These are phyloP conservation scores for Obba rivulosa DNA, from an alignment of 768 basidiomycete genomes.

Conservation along the genomic window DNA sequence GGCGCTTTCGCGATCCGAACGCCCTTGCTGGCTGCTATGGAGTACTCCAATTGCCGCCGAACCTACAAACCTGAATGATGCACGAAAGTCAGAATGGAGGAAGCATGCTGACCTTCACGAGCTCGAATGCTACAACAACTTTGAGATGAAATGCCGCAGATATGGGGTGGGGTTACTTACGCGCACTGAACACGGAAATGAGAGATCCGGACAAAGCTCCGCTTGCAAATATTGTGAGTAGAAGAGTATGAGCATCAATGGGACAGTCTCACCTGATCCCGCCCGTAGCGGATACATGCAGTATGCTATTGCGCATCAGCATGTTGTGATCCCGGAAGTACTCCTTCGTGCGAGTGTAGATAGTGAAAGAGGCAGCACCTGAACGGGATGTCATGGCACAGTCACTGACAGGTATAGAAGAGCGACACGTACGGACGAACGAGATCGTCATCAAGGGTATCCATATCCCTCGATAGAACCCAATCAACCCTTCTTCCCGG, in stretches of 20 bases:
- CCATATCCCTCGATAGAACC: conserved; percentile 88
- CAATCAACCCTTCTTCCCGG: conserved; percentile 79
- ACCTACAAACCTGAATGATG: conserved; percentile 45
- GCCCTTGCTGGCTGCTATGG: conserved; percentile 80
- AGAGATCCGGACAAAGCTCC: conserved; percentile 87
- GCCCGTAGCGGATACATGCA: conserved; percentile 73
- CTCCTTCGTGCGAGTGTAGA: conserved; percentile 83
- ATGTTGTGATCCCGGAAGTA: conserved; percentile 53
- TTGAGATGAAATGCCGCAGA: conserved; percentile 9
- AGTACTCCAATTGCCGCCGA: conserved; percentile 86
- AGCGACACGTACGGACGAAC: conserved; percentile 75
- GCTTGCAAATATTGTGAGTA: conserved; percentile 20
- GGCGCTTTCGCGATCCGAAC: conserved; percentile 69
- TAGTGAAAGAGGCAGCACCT: conserved; percentile 90
- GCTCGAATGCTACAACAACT: conserved; percentile 67
- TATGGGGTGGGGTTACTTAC: conserved; percentile 41
- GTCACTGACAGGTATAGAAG: background rate
- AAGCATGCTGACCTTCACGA: conserved; percentile 70
- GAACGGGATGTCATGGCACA: background rate
- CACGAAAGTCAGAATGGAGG: background rate
- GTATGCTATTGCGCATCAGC: conserved; percentile 50
- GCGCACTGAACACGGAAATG: conserved; percentile 85
- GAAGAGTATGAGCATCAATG: background rate
- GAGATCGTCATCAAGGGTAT: conserved; percentile 94
- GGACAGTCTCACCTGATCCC: conserved; percentile 42